Conservation (phyloP, 2,329 filamentous ascomycete genomes). For the Ophiostoma quercus region DNA sequence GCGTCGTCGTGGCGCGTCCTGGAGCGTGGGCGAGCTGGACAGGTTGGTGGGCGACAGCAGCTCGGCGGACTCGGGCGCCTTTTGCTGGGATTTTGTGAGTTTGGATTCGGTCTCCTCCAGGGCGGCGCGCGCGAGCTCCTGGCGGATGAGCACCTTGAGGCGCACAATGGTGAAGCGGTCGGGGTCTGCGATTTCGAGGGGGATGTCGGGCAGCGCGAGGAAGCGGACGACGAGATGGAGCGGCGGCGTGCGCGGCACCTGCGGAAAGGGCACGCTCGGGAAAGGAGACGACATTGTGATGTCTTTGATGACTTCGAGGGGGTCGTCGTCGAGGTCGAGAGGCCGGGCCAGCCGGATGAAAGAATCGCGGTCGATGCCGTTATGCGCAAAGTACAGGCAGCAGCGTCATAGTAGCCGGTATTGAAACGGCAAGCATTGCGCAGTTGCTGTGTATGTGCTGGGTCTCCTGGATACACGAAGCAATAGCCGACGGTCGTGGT, state of each 20-base stretch:
- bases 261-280: slow-evolving; percentile 12
- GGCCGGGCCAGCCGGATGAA: slow-evolving; percentile 4
- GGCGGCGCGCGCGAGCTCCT: slow-evolving; percentile 45
- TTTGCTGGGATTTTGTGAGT: slow-evolving; percentile 33
- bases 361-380: slow-evolving; percentile 3
- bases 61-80: neutral
- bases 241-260: slow-evolving; percentile 31
- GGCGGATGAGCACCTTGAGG: slow-evolving; percentile 77
- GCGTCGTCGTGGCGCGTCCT: slow-evolving; percentile 50
- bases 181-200: slow-evolving; percentile 67
- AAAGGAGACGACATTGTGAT: neutral
- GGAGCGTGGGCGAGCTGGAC: slow-evolving; percentile 13
- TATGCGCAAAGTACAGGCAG: neutral
- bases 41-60: neutral
- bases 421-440: neutral
- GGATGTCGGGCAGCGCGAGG: slow-evolving; percentile 76
- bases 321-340: slow-evolving; percentile 2
- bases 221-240: slow-evolving; percentile 86
- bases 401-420: slow-evolving; percentile 9
- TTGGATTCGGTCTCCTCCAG: neutral
- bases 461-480: no score
- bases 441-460: neutral
- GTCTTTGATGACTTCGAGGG: neutral
- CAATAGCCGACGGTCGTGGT: neutral
- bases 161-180: slow-evolving; percentile 65